Evolutionary conservation across 768 basidiomycete genomes (phyloP).

Genomic region (Kwoniella dendrophila): DNA sequence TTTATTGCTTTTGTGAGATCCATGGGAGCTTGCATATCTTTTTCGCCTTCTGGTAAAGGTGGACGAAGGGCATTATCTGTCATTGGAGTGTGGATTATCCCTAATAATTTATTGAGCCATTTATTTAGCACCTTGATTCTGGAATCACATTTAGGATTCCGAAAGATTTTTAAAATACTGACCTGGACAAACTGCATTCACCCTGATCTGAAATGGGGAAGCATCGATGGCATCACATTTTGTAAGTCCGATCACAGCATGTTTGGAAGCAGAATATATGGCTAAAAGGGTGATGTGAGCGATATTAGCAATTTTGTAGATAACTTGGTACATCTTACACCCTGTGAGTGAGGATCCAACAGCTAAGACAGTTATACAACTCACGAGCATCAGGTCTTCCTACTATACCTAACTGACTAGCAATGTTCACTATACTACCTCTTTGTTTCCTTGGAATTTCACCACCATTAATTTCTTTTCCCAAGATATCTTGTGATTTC

Average conservation of each 20-base stretch:
- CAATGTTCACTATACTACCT: slow-evolving; percentile 42
- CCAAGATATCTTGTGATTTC: slow-evolving; percentile 27
- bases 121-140: too few species aligned
- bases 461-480: not conserved
- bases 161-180: not conserved
- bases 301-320: not conserved
- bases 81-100: slow-evolving; percentile 39
- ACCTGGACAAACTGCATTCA: slow-evolving; percentile 19
- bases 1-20: slow-evolving; percentile 22
- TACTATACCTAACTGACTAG: slow-evolving; percentile 40
- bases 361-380: slow-evolving; percentile 2
- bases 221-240: slow-evolving; percentile 37
- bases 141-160: too few species aligned
- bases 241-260: slow-evolving; percentile 38
- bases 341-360: too few species aligned
- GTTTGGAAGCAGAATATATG: slow-evolving; percentile 37
- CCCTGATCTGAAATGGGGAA: slow-evolving; percentile 29
- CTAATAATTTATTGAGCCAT: slow-evolving; percentile 1
- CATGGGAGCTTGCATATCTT: slow-evolving; percentile 22
- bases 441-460: slow-evolving; percentile 28
- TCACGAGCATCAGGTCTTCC: slow-evolving; percentile 33
- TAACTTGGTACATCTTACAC: too few species aligned
- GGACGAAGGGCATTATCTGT: slow-evolving; percentile 18
- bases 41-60: not conserved
- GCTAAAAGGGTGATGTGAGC: slow-evolving; percentile 12